Conservation (phyloP, 257 asterid species). For the Capsicum pubescens region DNA sequence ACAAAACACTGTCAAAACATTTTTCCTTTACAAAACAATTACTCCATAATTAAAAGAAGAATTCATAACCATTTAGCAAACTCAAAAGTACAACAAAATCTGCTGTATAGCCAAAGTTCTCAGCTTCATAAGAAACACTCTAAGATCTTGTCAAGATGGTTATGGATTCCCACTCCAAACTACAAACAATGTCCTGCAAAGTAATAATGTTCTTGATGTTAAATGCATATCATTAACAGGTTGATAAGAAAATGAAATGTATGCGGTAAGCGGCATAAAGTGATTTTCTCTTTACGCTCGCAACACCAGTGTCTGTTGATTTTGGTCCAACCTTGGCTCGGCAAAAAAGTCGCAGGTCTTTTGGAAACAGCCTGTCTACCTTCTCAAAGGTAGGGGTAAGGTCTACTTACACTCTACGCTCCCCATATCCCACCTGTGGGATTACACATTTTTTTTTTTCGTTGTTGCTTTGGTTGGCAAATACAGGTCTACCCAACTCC, state of each 20-base stretch:
- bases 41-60: background rate
- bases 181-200: conserved; percentile 81
- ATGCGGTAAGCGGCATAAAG: background rate
- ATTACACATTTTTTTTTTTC: background rate
- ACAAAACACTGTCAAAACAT: background rate
- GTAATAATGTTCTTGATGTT: background rate
- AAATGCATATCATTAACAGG: background rate
- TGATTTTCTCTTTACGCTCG: background rate
- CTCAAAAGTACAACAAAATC: background rate
- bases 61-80: background rate
- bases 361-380: background rate
- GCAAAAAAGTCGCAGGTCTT: background rate
- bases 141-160: conserved; percentile 73
- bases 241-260: conserved; percentile 11
- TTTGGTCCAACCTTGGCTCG: background rate
- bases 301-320: background rate
- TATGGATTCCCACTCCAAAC: conserved; percentile 97
- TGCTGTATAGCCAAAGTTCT: background rate
- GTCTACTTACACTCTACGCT: background rate
- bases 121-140: conserved; percentile 17
- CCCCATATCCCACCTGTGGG: background rate
- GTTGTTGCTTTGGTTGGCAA: background rate
- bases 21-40: conserved; percentile 15
- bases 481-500: background rate
- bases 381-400: background rate